Evolutionary conservation across 345 rosid species (phyloP).

Genomic region (Nephelium lappaceum): DNA sequence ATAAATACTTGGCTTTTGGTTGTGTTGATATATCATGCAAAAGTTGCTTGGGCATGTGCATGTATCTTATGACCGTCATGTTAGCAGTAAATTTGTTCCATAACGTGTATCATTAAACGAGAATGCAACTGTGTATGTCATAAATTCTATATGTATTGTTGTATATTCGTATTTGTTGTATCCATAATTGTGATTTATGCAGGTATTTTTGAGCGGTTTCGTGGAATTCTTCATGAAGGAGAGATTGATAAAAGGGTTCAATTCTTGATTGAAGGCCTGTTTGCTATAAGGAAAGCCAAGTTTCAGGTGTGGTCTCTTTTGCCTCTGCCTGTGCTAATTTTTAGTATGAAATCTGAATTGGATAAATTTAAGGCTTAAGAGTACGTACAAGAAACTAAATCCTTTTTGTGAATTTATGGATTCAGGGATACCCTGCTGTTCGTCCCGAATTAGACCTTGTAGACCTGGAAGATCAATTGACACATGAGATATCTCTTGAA

Average conservation of each 20-base stretch:
- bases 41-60: not conserved
- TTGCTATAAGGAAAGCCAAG: constrained; percentile 84
- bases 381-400: not conserved
- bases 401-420: constrained; percentile 17
- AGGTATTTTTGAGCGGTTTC: constrained; percentile 95
- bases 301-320: constrained; percentile 58
- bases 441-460: constrained; percentile 94
- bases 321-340: not conserved
- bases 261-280: constrained; percentile 84
- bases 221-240: constrained; percentile 96
- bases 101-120: not conserved
- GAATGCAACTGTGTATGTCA: not conserved
- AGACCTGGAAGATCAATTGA: constrained; percentile 78
- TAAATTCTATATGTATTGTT: not conserved
- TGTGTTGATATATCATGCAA: not conserved
- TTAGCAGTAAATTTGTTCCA: not conserved
- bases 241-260: constrained; percentile 95
- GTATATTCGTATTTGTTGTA: not conserved
- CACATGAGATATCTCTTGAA: constrained; percentile 86
- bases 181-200: constrained; percentile 24
- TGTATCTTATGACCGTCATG: not conserved
- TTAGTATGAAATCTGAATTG: constrained; percentile 3
- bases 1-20: not conserved
- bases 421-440: constrained; percentile 91
- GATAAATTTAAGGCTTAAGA: not conserved